Evolutionary conservation across 148 eudicot genomes (phyloP), one percentile per base, ranked within the genome.

Genomic region (Rhododendron simsii): DNA sequence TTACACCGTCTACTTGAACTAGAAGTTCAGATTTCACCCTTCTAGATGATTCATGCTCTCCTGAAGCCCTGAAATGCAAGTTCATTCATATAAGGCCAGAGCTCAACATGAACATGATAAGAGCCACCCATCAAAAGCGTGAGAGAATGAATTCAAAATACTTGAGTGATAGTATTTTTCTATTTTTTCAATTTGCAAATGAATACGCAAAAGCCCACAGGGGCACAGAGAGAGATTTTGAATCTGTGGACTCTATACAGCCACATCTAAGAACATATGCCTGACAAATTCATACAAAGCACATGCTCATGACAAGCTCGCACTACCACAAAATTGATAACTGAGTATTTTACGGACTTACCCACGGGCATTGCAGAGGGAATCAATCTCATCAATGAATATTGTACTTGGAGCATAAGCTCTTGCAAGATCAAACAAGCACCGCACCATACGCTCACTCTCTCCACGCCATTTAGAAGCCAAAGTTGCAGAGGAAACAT

Each of bases 381-480:
- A 97, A 90, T 97, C 99, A 87, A 97, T 97, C 90, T 97, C 99
- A 83, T 97, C 99, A 88, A 97, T 97, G 90, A 97, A 97, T 35
- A 97, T 97, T 77, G 99, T 97, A 86, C 99, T 97, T 33, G 99
- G 99, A 89, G 99, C 95, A 89, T 97, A 93, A 83, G 98, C 96
- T 87, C 99, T 92, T 71, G 99, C 99, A 88, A 97, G 98, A 84
- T 97, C 99, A 93, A 97, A 97, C 89, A 97, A 90, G 88, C 91
- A 89, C 39, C 98, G 95, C 77, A 97, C 99, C 99, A 97, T 95
- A 76, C 99, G 93, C 87, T 97, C 99, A 89, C 98, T 95, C 90
- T 97, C 99, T 75, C 98, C 99, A 73, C 98, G 98, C 99, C 99
- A 97, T 90, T 97, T 97, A 71, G 99, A 97, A 88, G 99, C 98